Base-by-base conservation (phyloP, 352 stramenopile species). In the Phytophthora crassamura region DNA sequence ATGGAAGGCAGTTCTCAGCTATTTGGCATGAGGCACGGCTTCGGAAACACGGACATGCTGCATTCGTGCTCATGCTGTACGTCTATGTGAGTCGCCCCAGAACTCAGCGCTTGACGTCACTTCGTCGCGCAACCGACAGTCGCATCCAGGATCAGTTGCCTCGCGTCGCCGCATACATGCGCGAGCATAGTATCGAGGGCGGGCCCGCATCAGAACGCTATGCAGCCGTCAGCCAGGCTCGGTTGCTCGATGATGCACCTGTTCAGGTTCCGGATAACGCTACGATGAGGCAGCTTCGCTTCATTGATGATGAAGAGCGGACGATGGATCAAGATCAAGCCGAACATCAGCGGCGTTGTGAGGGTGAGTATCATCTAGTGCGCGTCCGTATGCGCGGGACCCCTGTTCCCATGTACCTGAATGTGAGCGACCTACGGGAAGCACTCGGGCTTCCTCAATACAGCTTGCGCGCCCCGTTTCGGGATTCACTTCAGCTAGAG, bases 91-190 rank as follows among this genome's bases (percentile, higher is more conserved):
- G 5, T 18, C 34, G 34, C 9, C 33, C 12, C 7, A 14, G 41
- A 43, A 15, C 28, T 11, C 42, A 54, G 7, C 33, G 54, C 0
- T 15, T 54, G 33, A 62, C 54, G 22, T 54, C 42, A 8, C 43
- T 48, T 15, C 32, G 54, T 2, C 54, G 41, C 0, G 43, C 18
- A 4, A 62, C 42, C 5, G 32, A 52, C 54, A 48, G 8, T 12
- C 42, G 42, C 8, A 62, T 62, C 20, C 41, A 54, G 16, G 42
- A 54, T 33, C 54, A 54, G 22, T 4, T 54, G 16, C 54, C 20
- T 14, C 32, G 54, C 1, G 43, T 48, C 30, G 42, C 34, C 1
- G 34, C 54, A 0, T 62, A 39, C 33, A 62, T 62, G 54, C 4
- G 14, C 9, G 30, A 62, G 22, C 22, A 25, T 25, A 25, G 22